These are phyloP conservation scores for Phalaenopsis hybrid DNA, from an alignment of 116 monocot genomes.

Conservation along the genomic window DNA sequence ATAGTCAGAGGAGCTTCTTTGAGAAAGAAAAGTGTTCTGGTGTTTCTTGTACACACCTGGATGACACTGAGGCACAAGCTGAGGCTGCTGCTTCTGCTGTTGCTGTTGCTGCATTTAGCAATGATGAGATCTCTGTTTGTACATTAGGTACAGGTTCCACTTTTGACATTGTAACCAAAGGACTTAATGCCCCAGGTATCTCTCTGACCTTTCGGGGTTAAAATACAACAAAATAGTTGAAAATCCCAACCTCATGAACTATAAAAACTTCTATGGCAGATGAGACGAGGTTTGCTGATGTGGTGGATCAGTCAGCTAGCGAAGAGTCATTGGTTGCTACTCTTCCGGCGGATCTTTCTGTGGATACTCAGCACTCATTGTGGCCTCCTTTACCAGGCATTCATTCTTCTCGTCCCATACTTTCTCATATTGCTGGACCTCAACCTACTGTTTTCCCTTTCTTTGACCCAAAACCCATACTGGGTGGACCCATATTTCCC, in stretches of 20 bases:
- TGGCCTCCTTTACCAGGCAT: constrained; percentile 71
- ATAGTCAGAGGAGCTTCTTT: constrained; percentile 25
- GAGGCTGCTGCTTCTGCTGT: constrained; percentile 70
- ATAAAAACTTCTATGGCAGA: constrained; percentile 16
- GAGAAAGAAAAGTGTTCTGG: constrained; percentile 41
- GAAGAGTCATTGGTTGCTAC: constrained; percentile 72
- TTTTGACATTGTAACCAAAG: constrained; percentile 22
- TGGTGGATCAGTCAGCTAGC: constrained; percentile 32
- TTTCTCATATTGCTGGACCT: constrained; percentile 64
- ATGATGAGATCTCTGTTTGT: constrained; percentile 37
- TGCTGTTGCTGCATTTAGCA: constrained; percentile 65
- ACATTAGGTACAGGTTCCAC: constrained; percentile 10
- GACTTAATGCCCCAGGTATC: constrained; percentile 22
- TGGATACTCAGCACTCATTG: constrained; percentile 65
- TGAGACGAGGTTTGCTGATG: constrained; percentile 20
- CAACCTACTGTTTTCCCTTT: constrained; percentile 67
- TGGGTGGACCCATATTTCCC: constrained; percentile 65
- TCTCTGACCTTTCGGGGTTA: constrained; percentile 12
- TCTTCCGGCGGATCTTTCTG: constrained; percentile 95
- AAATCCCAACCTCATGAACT: not conserved
- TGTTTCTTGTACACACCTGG: constrained; percentile 36
- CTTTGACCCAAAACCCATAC: constrained; percentile 71
- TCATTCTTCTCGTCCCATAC: constrained; percentile 55
- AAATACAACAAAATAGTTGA: not conserved
- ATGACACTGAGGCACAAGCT: constrained; percentile 51